These are phyloP conservation scores for Penicillium griseofulvum DNA, from an alignment of 2,329 filamentous ascomycete species.

Conservation along the genomic window DNA sequence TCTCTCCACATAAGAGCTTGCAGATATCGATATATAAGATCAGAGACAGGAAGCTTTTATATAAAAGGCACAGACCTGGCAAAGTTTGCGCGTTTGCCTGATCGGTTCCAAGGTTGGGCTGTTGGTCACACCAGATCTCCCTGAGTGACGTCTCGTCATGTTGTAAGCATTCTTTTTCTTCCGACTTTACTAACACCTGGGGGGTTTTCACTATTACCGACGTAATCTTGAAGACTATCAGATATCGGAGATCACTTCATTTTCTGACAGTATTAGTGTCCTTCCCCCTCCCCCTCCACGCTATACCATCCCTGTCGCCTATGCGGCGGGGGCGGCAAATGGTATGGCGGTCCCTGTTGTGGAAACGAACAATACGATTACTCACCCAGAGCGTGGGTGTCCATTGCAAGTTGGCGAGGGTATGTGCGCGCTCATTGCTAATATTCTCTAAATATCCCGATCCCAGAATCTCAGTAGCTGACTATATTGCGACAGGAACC, in stretches of 20 bases:
- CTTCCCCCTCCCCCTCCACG: conserved; percentile 79
- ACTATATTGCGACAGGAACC: conserved; percentile 60
- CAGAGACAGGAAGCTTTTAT: background rate
- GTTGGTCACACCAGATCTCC: conserved; percentile 12
- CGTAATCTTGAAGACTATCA: background rate
- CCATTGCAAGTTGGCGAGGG: conserved; percentile 94
- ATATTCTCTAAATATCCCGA: background rate
- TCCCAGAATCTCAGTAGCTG: conserved; percentile 9
- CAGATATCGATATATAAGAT: background rate
- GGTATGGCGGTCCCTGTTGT: conserved; percentile 71
- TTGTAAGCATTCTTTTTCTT: conserved; percentile 20
- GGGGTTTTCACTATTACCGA: background rate
- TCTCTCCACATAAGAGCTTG: background rate
- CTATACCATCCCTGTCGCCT: conserved; percentile 72
- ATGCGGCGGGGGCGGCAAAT: conserved; percentile 68
- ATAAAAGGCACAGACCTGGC: background rate
- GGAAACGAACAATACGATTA: conserved; percentile 89
- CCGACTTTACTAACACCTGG: too few relatives aligned
- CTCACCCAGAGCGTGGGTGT: conserved; percentile 77
- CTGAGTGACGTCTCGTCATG: conserved; percentile 16
- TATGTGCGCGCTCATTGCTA: conserved; percentile 36
- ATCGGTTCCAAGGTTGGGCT: conserved; percentile 2
- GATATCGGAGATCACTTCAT: background rate
- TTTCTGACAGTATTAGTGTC: conserved; percentile 56
- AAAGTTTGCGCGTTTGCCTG: background rate